Conservation (phyloP, 2,329 filamentous ascomycete genomes). For the Penicillium vulpinum region DNA sequence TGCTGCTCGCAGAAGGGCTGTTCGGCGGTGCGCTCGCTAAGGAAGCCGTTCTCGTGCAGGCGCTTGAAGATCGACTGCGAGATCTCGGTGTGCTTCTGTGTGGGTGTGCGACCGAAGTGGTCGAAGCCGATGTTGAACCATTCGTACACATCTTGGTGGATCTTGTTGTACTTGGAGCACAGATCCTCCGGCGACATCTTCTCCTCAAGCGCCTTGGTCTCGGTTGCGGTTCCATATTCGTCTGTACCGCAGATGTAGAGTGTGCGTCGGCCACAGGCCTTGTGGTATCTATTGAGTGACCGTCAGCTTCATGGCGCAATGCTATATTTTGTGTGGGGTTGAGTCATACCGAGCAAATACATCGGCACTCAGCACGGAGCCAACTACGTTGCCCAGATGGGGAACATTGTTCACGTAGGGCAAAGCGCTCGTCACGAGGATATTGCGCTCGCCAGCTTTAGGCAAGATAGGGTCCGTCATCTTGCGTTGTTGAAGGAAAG, state of each 20-base stretch:
- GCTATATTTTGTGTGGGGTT: constrained; percentile 41
- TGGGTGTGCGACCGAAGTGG: constrained; percentile 91
- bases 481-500: constrained; percentile 21
- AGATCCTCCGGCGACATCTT: constrained; percentile 78
- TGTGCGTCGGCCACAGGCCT: constrained; percentile 74
- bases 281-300: constrained; percentile 63
- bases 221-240: constrained; percentile 94
- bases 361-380: constrained; percentile 83
- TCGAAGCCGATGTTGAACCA: constrained; percentile 97
- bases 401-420: constrained; percentile 81
- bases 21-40: constrained; percentile 81
- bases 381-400: constrained; percentile 86
- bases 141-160: constrained; percentile 88
- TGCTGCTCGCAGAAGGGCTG: constrained; percentile 83
- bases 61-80: constrained; percentile 87
- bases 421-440: constrained; percentile 87
- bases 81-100: constrained; percentile 84
- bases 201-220: constrained; percentile 92
- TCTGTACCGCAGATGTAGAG: constrained; percentile 87
- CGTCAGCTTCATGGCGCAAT: constrained; percentile 16
- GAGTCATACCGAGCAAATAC: constrained; percentile 63
- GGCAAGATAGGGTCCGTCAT: constrained; percentile 56
- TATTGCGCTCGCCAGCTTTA: constrained; percentile 74
- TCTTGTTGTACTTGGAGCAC: constrained; percentile 87
- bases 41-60: constrained; percentile 82